Conservation (phyloP, 805 yeast genomes). For the Nakazawaea pomicola region DNA sequence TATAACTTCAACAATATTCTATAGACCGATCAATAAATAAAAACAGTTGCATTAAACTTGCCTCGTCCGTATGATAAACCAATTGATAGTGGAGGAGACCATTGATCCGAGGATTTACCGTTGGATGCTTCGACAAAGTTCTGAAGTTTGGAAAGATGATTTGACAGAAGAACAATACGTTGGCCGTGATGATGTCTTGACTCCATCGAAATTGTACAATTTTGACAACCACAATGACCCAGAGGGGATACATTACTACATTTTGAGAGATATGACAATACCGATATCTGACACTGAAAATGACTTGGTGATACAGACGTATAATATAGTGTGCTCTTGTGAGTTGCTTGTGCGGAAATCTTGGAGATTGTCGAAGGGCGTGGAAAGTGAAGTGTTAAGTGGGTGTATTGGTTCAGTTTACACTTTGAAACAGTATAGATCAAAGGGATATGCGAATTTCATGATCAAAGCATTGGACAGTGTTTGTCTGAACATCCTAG, state of each 20-base stretch:
- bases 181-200: slow-evolving; percentile 19
- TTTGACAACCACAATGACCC: slow-evolving; percentile 14
- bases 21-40: no score
- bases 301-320: slow-evolving; percentile 8
- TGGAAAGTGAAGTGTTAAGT: slow-evolving; percentile 11
- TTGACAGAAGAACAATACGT: slow-evolving; percentile 20
- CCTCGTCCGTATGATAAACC: background rate
- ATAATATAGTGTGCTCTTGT: slow-evolving; percentile 24
- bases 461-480: slow-evolving; percentile 38
- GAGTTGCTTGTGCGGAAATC: slow-evolving; percentile 23
- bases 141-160: slow-evolving; percentile 22
- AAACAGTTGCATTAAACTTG: no score
- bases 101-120: slow-evolving; percentile 15
- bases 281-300: slow-evolving; percentile 4
- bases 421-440: slow-evolving; percentile 42
- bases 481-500: slow-evolving; percentile 18
- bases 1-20: no score
- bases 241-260: slow-evolving; percentile 23
- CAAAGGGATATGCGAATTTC: slow-evolving; percentile 48
- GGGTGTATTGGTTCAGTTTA: slow-evolving; percentile 57
- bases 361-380: slow-evolving; percentile 6
- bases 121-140: slow-evolving; percentile 20
- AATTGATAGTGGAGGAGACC: slow-evolving; percentile 16
- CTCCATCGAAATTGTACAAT: slow-evolving; percentile 17
- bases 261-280: slow-evolving; percentile 17